These are phyloP conservation scores for Parachlorella kessleri DNA, from an alignment of 139 green algal species.

Conservation along the genomic window DNA sequence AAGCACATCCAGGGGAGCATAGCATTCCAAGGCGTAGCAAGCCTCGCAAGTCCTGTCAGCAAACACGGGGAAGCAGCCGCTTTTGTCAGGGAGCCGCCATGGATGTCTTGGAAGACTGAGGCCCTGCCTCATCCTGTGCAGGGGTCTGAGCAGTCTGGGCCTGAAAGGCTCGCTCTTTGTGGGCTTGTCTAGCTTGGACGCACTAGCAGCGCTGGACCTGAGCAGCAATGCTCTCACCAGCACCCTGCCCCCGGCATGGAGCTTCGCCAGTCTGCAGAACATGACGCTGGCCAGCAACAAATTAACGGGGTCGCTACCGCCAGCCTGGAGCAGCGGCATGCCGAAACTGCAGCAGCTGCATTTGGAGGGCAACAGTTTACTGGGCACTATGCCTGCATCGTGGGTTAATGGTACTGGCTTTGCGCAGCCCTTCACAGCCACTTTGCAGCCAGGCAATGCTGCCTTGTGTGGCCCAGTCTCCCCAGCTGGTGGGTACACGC, in stretches of 20 bases:
- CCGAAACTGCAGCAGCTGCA: background rate
- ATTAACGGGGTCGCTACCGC: conserved; percentile 5
- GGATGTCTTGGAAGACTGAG: no score
- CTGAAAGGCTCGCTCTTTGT: background rate
- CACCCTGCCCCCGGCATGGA: background rate
- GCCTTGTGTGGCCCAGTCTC: conserved; percentile 15
- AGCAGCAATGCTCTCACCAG: conserved; percentile 1
- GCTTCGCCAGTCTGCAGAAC: background rate
- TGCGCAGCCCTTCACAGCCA: background rate
- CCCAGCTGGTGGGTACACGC: background rate
- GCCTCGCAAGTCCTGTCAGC: no score
- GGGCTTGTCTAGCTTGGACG: background rate
- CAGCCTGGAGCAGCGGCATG: background rate
- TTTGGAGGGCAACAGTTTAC: conserved; percentile 19
- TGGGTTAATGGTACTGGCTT: conserved; percentile 9
- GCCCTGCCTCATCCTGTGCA: no score
- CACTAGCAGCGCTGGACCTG: conserved; percentile 7
- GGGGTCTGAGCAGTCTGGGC: background rate
- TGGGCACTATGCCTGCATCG: conserved; percentile 7
- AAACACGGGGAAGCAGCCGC: no score
- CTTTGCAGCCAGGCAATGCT: conserved; percentile 12
- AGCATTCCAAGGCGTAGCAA: no score
- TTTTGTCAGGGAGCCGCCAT: no score
- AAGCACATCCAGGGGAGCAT: no score
- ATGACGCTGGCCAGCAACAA: conserved; percentile 7